Evolutionary conservation across 108 stramenopile genomes (phyloP).

Genomic region (Nannochloropsis salina): DNA sequence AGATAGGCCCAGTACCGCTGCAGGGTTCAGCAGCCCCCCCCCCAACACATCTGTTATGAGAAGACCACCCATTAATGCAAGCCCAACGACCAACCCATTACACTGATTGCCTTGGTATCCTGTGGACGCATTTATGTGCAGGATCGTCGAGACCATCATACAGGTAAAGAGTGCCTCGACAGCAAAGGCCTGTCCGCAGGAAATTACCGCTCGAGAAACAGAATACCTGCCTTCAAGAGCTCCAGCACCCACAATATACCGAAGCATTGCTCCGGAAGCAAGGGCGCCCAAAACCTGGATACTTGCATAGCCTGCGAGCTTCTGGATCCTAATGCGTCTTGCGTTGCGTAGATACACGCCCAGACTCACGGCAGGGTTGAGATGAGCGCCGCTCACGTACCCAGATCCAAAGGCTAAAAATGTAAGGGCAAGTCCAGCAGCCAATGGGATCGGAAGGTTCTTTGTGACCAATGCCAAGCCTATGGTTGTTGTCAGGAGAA

Average conservation of each 20-base stretch:
- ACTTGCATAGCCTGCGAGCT: not conserved
- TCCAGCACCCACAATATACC: not conserved
- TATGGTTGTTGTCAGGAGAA: not conserved
- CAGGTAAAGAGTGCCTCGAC: not conserved
- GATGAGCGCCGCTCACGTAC: constrained; percentile 3
- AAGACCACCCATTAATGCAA: not conserved
- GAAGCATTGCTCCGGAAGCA: not conserved
- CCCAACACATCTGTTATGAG: not conserved
- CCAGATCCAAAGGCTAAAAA: constrained; percentile 3
- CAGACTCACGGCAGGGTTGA: not conserved
- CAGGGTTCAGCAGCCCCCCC: not conserved
- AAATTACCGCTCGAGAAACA: not conserved
- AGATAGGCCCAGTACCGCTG: not conserved
- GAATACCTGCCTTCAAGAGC: not conserved
- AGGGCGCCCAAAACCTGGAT: not conserved
- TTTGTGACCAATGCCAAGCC: not conserved
- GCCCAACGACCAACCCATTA: not conserved
- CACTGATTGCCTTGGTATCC: not conserved
- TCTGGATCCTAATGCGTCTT: not conserved
- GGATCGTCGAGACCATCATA: not conserved
- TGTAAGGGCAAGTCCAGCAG: not conserved
- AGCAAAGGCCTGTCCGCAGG: not conserved
- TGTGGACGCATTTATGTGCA: not conserved
- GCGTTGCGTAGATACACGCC: not conserved
- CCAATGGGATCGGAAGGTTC: not conserved